Evolutionary conservation across 2,329 filamentous ascomycete genomes (phyloP).

Genomic region (Fusarium compactum): DNA sequence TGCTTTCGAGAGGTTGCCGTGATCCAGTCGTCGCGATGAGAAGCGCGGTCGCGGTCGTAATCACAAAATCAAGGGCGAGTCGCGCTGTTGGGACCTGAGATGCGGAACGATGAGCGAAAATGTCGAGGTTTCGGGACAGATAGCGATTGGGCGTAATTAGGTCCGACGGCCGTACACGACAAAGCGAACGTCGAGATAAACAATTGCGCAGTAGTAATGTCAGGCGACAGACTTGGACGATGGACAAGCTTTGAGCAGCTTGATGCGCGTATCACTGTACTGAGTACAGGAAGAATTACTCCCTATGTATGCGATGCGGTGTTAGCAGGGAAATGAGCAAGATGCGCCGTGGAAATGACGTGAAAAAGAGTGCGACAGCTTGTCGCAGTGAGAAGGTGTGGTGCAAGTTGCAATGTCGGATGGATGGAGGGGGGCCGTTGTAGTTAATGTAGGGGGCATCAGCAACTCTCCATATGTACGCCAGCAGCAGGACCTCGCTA

Average conservation of each 20-base stretch:
- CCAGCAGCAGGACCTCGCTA: conserved; percentile 23
- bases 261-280: neutral
- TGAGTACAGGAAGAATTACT: conserved; percentile 1
- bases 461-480: conserved; percentile 17
- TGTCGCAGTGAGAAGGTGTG: conserved; percentile 41
- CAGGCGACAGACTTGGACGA: neutral
- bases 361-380: conserved; percentile 39
- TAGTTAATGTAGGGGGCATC: conserved; percentile 44
- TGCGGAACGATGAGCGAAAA: neutral
- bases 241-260: conserved; percentile 11
- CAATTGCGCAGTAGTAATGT: conserved; percentile 16
- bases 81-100: neutral
- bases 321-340: conserved; percentile 23
- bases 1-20: conserved; percentile 27
- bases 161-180: neutral
- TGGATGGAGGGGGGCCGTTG: conserved; percentile 31
- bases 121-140: neutral
- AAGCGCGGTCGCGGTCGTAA: conserved; percentile 25
- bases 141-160: neutral
- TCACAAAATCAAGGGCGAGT: neutral
- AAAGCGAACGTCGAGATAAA: conserved; percentile 2
- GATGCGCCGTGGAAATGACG: conserved; percentile 35
- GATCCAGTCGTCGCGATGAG: conserved; percentile 31
- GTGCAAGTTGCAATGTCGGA: conserved; percentile 45
- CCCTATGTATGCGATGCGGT: conserved; percentile 24